Conservation (phyloP, 2,329 filamentous ascomycete species). For the Colletotrichum kahawae region DNA sequence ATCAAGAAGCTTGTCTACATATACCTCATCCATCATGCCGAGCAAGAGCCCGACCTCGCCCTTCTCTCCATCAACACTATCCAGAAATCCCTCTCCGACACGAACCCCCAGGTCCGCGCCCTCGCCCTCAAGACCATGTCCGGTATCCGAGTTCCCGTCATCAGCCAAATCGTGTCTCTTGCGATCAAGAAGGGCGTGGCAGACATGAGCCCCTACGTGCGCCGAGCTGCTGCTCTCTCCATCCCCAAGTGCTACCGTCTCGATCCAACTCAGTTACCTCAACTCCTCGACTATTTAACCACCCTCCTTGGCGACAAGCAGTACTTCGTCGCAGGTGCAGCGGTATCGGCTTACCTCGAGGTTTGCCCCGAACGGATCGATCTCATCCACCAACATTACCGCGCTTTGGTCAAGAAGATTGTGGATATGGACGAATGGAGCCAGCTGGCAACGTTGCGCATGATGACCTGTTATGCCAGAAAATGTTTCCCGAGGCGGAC, state of each 20-base stretch:
- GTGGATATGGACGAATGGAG: conserved; percentile 99
- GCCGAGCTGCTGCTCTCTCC: conserved; percentile 89
- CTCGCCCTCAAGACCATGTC: conserved; percentile 97
- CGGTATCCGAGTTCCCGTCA: conserved; percentile 94
- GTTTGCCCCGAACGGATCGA: conserved; percentile 88
- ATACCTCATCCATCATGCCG: conserved; percentile 95
- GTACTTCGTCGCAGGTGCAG: conserved; percentile 95
- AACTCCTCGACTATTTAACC: conserved; percentile 82
- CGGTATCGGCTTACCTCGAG: conserved; percentile 86
- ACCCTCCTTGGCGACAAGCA: conserved; percentile 86
- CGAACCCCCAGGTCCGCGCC: conserved; percentile 87
- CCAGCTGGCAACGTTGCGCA: conserved; percentile 79
- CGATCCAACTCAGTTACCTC: conserved; percentile 83
- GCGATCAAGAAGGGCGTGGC: conserved; percentile 93
- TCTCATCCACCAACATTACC: conserved; percentile 89
- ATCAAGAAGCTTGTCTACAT: conserved; percentile 99
- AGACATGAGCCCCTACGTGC: conserved; percentile 94
- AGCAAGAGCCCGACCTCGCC: conserved; percentile 93
- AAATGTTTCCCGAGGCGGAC: conserved; percentile 82
- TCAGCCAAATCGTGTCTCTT: conserved; percentile 94
- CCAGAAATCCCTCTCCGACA: conserved; percentile 94
- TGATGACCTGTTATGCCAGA: conserved; percentile 85
- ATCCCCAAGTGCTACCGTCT: conserved; percentile 96
- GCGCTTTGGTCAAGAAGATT: conserved; percentile 82
- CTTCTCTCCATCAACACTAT: conserved; percentile 98